Evolutionary conservation across 768 basidiomycete genomes (phyloP).

Genomic region (Cubamyces lactineus): DNA sequence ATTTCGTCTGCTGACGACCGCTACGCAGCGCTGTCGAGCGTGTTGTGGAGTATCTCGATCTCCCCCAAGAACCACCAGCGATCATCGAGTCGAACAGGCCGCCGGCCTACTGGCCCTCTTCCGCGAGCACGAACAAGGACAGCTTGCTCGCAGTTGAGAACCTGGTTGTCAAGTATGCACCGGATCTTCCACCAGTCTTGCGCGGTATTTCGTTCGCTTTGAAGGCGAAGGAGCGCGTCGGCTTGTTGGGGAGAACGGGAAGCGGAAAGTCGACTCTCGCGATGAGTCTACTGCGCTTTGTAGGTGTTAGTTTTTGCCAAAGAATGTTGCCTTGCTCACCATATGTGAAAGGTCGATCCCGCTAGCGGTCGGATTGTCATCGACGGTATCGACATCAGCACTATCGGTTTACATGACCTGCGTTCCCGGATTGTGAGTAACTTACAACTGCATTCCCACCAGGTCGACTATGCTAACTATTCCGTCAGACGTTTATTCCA

Average conservation of each 20-base stretch:
- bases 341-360: slow-evolving; percentile 63
- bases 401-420: slow-evolving; percentile 82
- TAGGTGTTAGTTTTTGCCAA: slow-evolving; percentile 37
- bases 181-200: slow-evolving; percentile 81
- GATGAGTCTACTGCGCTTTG: slow-evolving; percentile 84
- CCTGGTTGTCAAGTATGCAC: slow-evolving; percentile 79
- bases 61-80: slow-evolving; percentile 85
- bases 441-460: not conserved
- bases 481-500: slow-evolving; percentile 74
- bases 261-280: slow-evolving; percentile 85
- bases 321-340: not conserved
- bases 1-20: not conserved
- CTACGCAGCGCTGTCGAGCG: slow-evolving; percentile 81
- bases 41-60: slow-evolving; percentile 85
- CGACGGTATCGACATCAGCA: slow-evolving; percentile 87
- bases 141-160: slow-evolving; percentile 71
- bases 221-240: slow-evolving; percentile 72
- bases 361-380: slow-evolving; percentile 73
- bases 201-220: slow-evolving; percentile 75
- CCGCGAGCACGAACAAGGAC: slow-evolving; percentile 50
- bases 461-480: not conserved
- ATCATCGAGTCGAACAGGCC: slow-evolving; percentile 73
- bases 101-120: slow-evolving; percentile 94
- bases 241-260: slow-evolving; percentile 81
- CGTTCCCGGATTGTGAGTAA: slow-evolving; percentile 68